Evolutionary conservation across 352 stramenopile genomes (phyloP), one percentile per base, ranked within the genome.

Genomic region (Globisporangium carolinianum): DNA sequence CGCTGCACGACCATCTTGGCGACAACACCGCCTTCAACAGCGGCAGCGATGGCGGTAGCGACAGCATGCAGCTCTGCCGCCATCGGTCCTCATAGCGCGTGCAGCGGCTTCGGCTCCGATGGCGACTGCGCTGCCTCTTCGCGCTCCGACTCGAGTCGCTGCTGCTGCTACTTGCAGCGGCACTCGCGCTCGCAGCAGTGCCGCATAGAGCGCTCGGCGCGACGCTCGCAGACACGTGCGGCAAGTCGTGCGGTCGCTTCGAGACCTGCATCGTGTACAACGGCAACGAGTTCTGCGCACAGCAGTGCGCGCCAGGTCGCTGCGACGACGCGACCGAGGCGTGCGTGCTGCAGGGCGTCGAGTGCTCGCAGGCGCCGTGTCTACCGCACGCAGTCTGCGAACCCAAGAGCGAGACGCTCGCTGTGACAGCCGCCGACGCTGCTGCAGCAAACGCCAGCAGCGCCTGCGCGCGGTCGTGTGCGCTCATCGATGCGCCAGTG

Each of bases 201-300:
- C 49, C 4, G 2, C 14, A 53, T 15, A 8, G 15, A 24, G 38
- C 15, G 17, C 24, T 17, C 17, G 58, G 32, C 17, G 55, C 46
- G 11, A 64, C 50, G 17, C 35, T 67, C 38, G 10, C 51, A 3
- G 24, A 46, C 12, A 32, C 46, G 10, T 67, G 61, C 53, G 37
- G 42, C 10, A 55, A 51, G 15, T 32, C 11, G 7, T 86, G 75
- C 50, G 66, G 67, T 5, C 49, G 55, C 6, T 83, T 67, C 53
- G 73, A 79, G 58, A 63, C 55, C 36, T 86, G 75, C 50, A 68
- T 86, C 32, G 59, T 78, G 18, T 83, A 76, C 62, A 66, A 68
- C 32, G 53, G 63, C 51, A 68, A 35, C 54, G 71, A 85, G 57
- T 72, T 63, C 54, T 87, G 77, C 47, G 71, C 72, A 5, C 65